These are phyloP conservation scores for Theobroma grandiflorum DNA, from an alignment of 441 rosid species.

Conservation along the genomic window DNA sequence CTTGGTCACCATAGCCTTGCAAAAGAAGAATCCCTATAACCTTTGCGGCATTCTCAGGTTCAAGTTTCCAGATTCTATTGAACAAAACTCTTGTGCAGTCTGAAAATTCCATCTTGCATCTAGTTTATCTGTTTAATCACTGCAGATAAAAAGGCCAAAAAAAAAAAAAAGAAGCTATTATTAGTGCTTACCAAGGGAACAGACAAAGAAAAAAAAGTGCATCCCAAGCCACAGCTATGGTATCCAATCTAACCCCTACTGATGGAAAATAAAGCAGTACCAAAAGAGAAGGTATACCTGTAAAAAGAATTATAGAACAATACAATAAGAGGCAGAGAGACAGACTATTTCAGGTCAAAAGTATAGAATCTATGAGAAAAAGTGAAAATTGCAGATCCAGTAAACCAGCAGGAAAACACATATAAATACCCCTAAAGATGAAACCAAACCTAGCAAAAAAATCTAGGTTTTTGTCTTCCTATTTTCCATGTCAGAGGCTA, in stretches of 20 bases:
- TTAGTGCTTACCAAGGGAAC: background rate
- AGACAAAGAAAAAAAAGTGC: background rate
- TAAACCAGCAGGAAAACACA: constrained; percentile 1
- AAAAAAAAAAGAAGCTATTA: background rate
- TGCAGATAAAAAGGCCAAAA: constrained; percentile 7
- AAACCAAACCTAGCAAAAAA: background rate
- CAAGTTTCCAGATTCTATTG: constrained; percentile 57
- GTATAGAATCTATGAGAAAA: constrained; percentile 29
- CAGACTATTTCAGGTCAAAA: constrained; percentile 19
- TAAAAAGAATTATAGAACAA: background rate
- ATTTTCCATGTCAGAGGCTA: background rate
- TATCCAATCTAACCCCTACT: background rate
- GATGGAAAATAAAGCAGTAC: background rate
- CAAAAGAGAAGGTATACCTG: background rate
- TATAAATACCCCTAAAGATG: background rate
- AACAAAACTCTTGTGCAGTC: constrained; percentile 55
- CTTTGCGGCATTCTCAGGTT: constrained; percentile 62
- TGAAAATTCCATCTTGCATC: constrained; percentile 55
- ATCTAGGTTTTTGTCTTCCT: background rate
- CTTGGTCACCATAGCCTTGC: constrained; percentile 51
- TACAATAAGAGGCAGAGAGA: background rate
- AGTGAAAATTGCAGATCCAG: constrained; percentile 43
- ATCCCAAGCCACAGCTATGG: background rate
- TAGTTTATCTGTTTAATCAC: constrained; percentile 22
- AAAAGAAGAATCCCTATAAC: constrained; percentile 64